These are phyloP conservation scores for Colletotrichum noveboracense DNA, from an alignment of 2,329 filamentous ascomycete species.

Conservation along the genomic window DNA sequence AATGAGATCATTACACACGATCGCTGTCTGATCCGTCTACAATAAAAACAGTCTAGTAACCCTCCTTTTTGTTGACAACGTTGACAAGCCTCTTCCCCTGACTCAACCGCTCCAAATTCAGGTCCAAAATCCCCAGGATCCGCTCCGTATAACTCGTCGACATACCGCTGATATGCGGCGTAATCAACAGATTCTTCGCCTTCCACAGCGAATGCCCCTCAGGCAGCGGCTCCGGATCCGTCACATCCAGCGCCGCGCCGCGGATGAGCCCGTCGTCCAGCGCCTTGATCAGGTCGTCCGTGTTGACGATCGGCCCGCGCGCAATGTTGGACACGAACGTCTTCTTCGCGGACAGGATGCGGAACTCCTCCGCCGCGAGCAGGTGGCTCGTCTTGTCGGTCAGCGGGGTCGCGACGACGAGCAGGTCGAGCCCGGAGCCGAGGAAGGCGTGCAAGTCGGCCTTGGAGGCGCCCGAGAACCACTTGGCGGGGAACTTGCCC, in stretches of 20 bases:
- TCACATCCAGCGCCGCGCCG: conserved; percentile 79
- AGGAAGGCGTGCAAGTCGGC: conserved; percentile 56
- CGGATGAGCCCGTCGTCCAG: conserved; percentile 63
- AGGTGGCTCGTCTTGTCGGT: conserved; percentile 53
- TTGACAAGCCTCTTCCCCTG: conserved; percentile 45
- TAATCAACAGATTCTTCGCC: conserved; percentile 70
- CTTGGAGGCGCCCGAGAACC: conserved; percentile 52
- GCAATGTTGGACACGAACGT: conserved; percentile 76
- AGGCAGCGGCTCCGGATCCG: conserved; percentile 79
- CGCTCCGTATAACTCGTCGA: conserved; percentile 45
- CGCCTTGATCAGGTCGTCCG: conserved; percentile 65
- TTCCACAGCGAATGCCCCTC: conserved; percentile 72
- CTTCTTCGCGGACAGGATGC: conserved; percentile 46
- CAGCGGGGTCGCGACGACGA: conserved; percentile 57
- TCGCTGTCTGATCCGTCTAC: neutral
- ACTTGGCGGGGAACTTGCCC: conserved; percentile 52
- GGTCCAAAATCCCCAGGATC: conserved; percentile 45
- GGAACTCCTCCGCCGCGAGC: conserved; percentile 56
- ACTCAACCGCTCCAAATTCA: conserved; percentile 44
- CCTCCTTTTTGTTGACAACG: conserved; percentile 38
- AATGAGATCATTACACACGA: neutral
- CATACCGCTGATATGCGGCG: conserved; percentile 52
- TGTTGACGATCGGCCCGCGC: conserved; percentile 58
- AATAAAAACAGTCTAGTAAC: neutral
- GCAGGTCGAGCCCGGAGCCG: conserved; percentile 53